Base-by-base conservation (phyloP, 331 rosid species). In the Quercus phellos region DNA sequence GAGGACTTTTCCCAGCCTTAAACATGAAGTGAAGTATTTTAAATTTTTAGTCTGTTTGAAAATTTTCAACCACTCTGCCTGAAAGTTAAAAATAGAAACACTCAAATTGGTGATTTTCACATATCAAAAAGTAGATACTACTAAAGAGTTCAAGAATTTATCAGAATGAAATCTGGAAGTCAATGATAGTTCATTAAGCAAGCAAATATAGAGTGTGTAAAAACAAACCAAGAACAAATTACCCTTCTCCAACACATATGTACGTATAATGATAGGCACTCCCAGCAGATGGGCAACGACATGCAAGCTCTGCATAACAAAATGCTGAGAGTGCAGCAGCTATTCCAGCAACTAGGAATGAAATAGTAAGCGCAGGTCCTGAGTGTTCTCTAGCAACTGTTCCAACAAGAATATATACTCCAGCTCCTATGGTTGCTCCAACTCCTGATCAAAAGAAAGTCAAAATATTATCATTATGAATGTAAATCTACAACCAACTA, bases 381-480 rank as follows among this genome's bases (percentile, higher is more conserved):
- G 98, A 77, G 80, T 92, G 88, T 85, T 92, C 97, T 80, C 98
- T 92, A 24, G 97, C 98, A 79, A 94, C 97, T 24, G 96, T 94
- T 85, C 98, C 98, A 68, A 94, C 90, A 30, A 94, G 98, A 87
- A 94, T 94, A 84, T 94, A 94, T 24, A 94, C 98, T 79, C 98
- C 98, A 69, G 98, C 98, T 80, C 98, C 98, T n/a, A 94, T 89
- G 51, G 98, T 92, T 30, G 97, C 85, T 66, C 98, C 98, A 81
- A 88, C 96, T 66, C 98, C 98, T 94, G 79, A 77, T 74, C 74
- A 76, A 73, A 58, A 59, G 66, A 82, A 74, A 73, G 55, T 17
- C 67, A 69, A 73, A 3, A 22, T 24, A 18, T 69, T 54, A 73
- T 22, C 68, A 46, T 60, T n/a, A 14, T n/a, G 42, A 22, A 46